Base-by-base conservation (phyloP, 75 land plant genomes). In the Chamaecyparis obtusa region DNA sequence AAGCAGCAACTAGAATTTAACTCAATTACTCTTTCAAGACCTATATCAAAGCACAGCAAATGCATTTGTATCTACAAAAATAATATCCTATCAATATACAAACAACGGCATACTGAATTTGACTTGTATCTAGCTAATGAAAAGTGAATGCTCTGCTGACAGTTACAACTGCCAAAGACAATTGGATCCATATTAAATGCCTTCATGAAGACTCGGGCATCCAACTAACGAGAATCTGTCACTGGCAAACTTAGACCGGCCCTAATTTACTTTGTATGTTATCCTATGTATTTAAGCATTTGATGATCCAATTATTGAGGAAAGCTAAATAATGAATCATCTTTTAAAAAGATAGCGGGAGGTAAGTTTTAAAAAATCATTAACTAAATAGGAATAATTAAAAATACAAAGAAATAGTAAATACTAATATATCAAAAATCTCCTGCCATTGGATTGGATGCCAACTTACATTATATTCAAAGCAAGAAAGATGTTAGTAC, bases 401-500 rank as follows among this genome's bases (percentile, higher is more conserved):
- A 24, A 80, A 19, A 24, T 0, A 39, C 44, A 81, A 81, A 81
- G 83, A 13, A 44, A 81, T 81, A 81, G 51, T 44, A 81, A 44
- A 81, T 81, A 81, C 83, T 44, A 81, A 24, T 27, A 43, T 41
- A 27, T 27, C 48, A 43, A 10, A 43, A 43, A 81, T 43, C 13
- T 10, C 51, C 51, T 81, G 30, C 44, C 30, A 1, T 9, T 81
- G 83, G 32, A 9, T n/a, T 24, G n/a, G 30, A 81, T 81, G 83
- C 83, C 13, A 81, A 44, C 83, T 81, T 81, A 81, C 83, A 81
- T n/a, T 24, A 81, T 81, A 27, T 43, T 81, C 9, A 81, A 81
- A 46, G 49, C 83, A 81, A 81, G 83, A n/a, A 81, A 32, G 83
- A 41, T 81, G 83, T 81, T 81, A 24, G 83, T 81, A 81, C 83